Base-by-base conservation (phyloP, 1,284 basidiomycete species). In the Malassezia cuniculi region DNA sequence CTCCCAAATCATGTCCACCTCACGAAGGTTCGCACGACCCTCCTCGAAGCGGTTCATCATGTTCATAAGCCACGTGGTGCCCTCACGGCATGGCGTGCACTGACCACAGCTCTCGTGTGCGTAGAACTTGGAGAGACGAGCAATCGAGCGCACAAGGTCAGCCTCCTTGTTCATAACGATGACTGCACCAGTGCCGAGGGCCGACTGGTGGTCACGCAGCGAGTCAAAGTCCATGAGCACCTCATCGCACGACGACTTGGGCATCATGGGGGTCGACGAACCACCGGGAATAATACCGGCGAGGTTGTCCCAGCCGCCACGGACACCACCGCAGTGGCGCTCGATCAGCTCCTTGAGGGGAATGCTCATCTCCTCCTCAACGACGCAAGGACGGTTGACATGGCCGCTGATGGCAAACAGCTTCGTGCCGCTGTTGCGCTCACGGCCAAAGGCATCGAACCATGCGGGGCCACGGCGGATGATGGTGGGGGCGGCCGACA, bases 351-450 rank as follows among this genome's bases (percentile, higher is more conserved):
- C 89, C 70, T 81, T 80, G 44, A 95, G 71, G 12, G 89, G 86
- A 44, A 97, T 95, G 51, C 82, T 84, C 90, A 95, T 95, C 74
- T 95, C 90, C 71, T 97, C 93, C 72, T 95, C 90, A 27, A 95
- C 78, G 26, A 95, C 87, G 68, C 85, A 94, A 3, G 93, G 90
- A 71, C 86, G 90, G 73, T 95, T 95, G 61, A 97, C 90, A 63
- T 95, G 90, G 1, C 90, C 90, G 32, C 81, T 85, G 62, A 95
- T 82, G 31, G 70, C 90, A 87, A 80, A 95, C 18, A 97, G 71
- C 73, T 97, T 97, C 31, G 89, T 94, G 14, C 90, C 90, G 63
- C 83, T 78, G 70, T 97, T 95, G 55, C 87, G 76, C 64, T 85
- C 82, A 31, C 90, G 74, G 19, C 90, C 90, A 59, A 97, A 95